Conservation (phyloP, 148 eudicot species). For the Persicaria maculosa region DNA sequence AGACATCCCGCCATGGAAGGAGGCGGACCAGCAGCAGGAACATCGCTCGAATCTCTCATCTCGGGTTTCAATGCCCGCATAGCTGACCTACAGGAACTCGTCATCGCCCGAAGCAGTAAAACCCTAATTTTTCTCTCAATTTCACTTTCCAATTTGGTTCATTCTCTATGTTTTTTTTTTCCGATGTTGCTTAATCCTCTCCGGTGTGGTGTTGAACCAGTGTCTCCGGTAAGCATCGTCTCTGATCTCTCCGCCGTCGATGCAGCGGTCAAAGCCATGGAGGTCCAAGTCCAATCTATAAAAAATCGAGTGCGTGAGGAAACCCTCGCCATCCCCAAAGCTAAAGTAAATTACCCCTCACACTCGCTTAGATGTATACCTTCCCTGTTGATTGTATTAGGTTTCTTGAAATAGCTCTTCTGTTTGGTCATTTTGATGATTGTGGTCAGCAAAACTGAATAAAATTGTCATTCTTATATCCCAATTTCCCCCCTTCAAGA, state of each 20-base stretch:
- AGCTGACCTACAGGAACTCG: slow-evolving; percentile 77
- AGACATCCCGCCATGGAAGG: slow-evolving; percentile 16
- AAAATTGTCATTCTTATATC: too few species aligned
- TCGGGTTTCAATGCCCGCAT: slow-evolving; percentile 70
- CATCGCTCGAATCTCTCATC: slow-evolving; percentile 56
- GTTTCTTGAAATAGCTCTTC: background rate
- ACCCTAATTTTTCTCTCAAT: too few species aligned
- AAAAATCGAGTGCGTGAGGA: slow-evolving; percentile 70
- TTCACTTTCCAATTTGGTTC: background rate
- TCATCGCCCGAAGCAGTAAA: slow-evolving; percentile 84
- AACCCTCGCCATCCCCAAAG: slow-evolving; percentile 78
- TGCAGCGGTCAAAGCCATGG: slow-evolving; percentile 62
- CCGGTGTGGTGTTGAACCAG: slow-evolving; percentile 20
- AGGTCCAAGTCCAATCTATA: slow-evolving; percentile 71
- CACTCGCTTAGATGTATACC: background rate
- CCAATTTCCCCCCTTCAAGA: background rate
- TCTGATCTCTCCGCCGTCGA: slow-evolving; percentile 71
- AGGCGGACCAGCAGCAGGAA: slow-evolving; percentile 38
- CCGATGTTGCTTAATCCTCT: background rate
- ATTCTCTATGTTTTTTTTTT: background rate
- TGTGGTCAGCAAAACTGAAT: background rate
- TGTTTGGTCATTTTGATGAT: background rate
- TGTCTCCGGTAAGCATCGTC: slow-evolving; percentile 73
- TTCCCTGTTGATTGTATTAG: background rate
- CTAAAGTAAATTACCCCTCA: slow-evolving; percentile 39